phyloP scores from a whole-genome alignment of 1,284 basidiomycete species.

The Irpex sp. region DNA sequence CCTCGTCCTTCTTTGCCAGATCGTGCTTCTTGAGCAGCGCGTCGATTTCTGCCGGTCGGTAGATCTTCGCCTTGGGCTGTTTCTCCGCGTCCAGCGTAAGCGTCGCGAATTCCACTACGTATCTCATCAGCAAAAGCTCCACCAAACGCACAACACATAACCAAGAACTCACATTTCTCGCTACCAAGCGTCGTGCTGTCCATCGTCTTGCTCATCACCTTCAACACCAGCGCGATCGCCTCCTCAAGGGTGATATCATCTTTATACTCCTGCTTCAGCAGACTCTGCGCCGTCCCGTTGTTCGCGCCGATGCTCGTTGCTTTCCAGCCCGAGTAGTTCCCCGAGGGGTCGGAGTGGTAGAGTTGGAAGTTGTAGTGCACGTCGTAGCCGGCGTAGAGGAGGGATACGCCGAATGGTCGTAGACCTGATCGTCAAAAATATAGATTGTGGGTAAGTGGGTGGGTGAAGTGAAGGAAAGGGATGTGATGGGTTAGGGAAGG shows the following conservation, averaged over 20 bases:
- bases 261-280: constrained; percentile 98
- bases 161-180: constrained; percentile 86
- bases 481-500: too few species aligned
- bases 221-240: constrained; percentile 87
- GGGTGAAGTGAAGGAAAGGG: not conserved
- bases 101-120: constrained; percentile 98
- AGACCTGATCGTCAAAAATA: too few species aligned
- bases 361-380: constrained; percentile 95
- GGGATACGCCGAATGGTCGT: constrained; percentile 94
- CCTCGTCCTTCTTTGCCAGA: constrained; percentile 82
- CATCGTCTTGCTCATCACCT: constrained; percentile 99
- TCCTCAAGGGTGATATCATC: constrained; percentile 89
- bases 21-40: constrained; percentile 79
- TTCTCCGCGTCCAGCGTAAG: constrained; percentile 79
- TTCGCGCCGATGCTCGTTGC: constrained; percentile 97
- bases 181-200: constrained; percentile 94
- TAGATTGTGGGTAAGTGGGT: too few species aligned
- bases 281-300: constrained; percentile 89
- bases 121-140: too few species aligned
- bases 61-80: constrained; percentile 88
- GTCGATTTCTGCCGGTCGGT: constrained; percentile 88
- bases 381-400: constrained; percentile 96
- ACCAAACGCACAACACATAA: too few species aligned
- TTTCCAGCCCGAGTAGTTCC: constrained; percentile 99
- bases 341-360: constrained; percentile 97